phyloP scores from a whole-genome alignment of 331 rosid genomes.

The Spiraea crenata region DNA sequence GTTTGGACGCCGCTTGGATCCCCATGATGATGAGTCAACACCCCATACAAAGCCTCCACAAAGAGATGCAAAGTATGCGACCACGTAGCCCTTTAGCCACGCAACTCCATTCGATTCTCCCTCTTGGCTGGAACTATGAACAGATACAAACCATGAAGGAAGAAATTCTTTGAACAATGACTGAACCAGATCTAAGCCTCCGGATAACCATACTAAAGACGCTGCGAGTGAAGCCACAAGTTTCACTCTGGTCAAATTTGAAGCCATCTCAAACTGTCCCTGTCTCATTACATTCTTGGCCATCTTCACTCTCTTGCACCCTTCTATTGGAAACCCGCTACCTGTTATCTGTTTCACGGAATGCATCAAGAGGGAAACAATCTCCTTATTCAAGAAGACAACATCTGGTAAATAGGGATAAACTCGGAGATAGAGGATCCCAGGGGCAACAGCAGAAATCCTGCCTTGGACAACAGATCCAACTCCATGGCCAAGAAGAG shows the following conservation, averaged over 20 bases:
- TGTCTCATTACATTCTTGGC: conserved; percentile 42
- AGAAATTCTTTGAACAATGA: conserved; percentile 55
- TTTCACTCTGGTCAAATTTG: conserved; percentile 52
- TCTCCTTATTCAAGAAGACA: conserved; percentile 53
- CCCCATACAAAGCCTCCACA: conserved; percentile 76
- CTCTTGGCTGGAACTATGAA: conserved; percentile 45
- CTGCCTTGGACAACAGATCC: conserved; percentile 42
- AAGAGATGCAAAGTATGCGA: conserved; percentile 59
- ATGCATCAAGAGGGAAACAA: conserved; percentile 59
- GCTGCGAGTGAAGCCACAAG: conserved; percentile 72
- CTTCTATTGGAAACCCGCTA: conserved; percentile 37
- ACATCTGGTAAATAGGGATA: conserved; percentile 44
- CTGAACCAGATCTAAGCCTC: conserved; percentile 58
- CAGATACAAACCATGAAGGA: conserved; percentile 68
- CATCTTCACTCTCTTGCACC: conserved; percentile 32
- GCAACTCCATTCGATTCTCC: conserved; percentile 44
- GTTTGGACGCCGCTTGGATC: conserved; percentile 57
- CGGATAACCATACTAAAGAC: conserved; percentile 66
- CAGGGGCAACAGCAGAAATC: conserved; percentile 67
- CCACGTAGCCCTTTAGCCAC: conserved; percentile 60
- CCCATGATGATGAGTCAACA: conserved; percentile 57
- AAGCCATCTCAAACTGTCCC: conserved; percentile 51
- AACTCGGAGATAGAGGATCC: conserved; percentile 56
- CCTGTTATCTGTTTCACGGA: conserved; percentile 54
- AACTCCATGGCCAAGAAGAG: conserved; percentile 67